Percentiles rank a stretch among this genome's conserved stretches.
Evolutionary conservation across 2,329 filamentous ascomycete genomes (phyloP).

Genomic region (Arthroderma sp.): DNA sequence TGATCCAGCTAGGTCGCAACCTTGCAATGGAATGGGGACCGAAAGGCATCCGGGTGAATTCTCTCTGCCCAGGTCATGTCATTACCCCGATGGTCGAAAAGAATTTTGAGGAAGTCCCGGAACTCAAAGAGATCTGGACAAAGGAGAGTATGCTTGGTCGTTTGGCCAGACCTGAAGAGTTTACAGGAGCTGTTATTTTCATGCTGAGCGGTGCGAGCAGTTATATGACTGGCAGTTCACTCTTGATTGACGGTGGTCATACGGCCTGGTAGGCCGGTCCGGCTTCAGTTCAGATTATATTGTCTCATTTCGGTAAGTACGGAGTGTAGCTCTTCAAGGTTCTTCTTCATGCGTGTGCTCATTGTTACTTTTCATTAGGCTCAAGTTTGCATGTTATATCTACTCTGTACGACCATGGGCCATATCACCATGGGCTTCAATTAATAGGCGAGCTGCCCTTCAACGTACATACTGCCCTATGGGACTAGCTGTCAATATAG

Average conservation of each 20-base stretch:
- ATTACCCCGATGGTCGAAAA: conserved; percentile 65
- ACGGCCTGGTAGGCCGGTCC: conserved; percentile 31
- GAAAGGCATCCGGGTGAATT: conserved; percentile 43
- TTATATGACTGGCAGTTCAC: conserved; percentile 58
- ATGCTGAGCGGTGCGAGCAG: conserved; percentile 54
- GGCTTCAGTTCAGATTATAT: not conserved
- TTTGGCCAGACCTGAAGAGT: conserved; percentile 45
- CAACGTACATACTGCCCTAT: too few species aligned
- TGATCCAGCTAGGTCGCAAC: conserved; percentile 41
- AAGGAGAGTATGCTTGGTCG: conserved; percentile 42
- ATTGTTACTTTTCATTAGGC: not conserved
- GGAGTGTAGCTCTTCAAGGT: not conserved
- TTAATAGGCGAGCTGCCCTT: too few species aligned
- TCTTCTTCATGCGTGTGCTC: not conserved
- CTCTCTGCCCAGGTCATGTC: conserved; percentile 43
- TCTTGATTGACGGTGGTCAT: conserved; percentile 62
- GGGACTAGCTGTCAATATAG: too few species aligned
- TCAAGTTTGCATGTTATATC: not conserved
- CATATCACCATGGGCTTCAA: too few species aligned
- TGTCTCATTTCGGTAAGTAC: not conserved
- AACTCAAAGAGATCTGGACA: conserved; percentile 37
- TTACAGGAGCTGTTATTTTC: conserved; percentile 55
- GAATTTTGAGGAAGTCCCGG: conserved; percentile 59
- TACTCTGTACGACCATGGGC: too few species aligned
- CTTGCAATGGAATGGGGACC: conserved; percentile 44